Base-by-base conservation (phyloP, 768 basidiomycete species). In the Tulasnella calospora region DNA sequence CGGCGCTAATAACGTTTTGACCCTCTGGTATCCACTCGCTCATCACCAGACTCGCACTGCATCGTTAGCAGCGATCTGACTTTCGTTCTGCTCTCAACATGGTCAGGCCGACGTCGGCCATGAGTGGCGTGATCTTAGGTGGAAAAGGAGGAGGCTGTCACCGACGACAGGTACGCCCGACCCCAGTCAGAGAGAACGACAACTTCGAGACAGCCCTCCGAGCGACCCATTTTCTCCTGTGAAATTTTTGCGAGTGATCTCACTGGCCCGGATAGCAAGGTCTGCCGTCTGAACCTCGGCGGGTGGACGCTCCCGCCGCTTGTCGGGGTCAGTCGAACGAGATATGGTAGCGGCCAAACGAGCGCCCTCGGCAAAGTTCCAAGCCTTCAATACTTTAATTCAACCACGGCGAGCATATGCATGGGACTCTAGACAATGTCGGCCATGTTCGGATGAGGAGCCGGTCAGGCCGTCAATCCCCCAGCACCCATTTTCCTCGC, bases 401-500 rank as follows among this genome's bases (percentile, higher is more conserved):
- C 61, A 30, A 0, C 33, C 61, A 33, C 1, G 6, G n/a, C 27
- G 15, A 6, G 15, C 27, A n/a, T n/a, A n/a, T n/a, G n/a, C n/a
- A 27, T 67, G 1, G 30, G 2, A 15, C 15, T 67, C 61, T 15
- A 67, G 61, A 67, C 30, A 33, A 30, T 67, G 30, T 67, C 61
- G 61, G 33, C 61, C 61, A 33, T 67, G 33, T 3, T 67, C 61
- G 61, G 61, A 67, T 67, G 51, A 67, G 61, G 27, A 67, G 12
- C 61, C 61, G 61, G 61, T 67, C 33, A 67, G 61, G 33, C 61
- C 27, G 73, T 35, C 61, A 67, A 67, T 2, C 17, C 61, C 61
- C 61, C 61, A 67, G 79, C 79, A n/a, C 79, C 79, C 47, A 80
- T 41, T 40, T 36, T 57, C 27, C 79, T 55, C 61, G 41, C 41